Evolutionary conservation across 2,329 filamentous ascomycete species (phyloP).

Genomic region (Phoma sp.): DNA sequence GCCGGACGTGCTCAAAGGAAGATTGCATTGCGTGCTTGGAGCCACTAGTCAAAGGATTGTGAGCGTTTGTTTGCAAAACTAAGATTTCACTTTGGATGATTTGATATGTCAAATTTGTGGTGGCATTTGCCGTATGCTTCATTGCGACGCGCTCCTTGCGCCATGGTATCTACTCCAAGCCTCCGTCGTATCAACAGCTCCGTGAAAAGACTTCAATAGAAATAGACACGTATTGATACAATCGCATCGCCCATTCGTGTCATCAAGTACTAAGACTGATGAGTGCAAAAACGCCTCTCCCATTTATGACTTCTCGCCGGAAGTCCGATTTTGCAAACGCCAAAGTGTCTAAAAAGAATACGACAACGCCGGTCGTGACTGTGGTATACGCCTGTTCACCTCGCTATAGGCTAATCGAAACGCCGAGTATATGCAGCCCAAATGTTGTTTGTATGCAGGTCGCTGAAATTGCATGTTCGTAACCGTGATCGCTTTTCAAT

Average conservation of each 20-base stretch:
- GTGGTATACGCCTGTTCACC: slow-evolving; percentile 42
- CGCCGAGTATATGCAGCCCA: slow-evolving; percentile 44
- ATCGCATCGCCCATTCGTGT: slow-evolving; percentile 20
- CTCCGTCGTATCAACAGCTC: slow-evolving; percentile 10
- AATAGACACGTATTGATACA: slow-evolving; percentile 27
- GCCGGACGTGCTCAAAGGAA: background rate
- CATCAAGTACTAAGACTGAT: slow-evolving; percentile 27
- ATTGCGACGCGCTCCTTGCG: slow-evolving; percentile 23
- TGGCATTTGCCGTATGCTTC: slow-evolving; percentile 19
- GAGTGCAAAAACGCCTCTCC: slow-evolving; percentile 27
- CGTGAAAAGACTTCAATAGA: slow-evolving; percentile 11
- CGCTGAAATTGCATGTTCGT: slow-evolving; percentile 42
- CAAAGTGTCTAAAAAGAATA: slow-evolving; percentile 31
- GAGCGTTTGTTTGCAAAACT: background rate
- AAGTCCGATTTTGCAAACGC: slow-evolving; percentile 32
- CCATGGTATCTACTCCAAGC: slow-evolving; percentile 29
- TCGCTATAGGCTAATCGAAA: slow-evolving; percentile 35
- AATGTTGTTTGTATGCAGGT: slow-evolving; percentile 42
- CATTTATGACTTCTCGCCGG: slow-evolving; percentile 24
- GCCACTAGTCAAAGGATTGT: background rate
- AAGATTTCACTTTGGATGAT: background rate
- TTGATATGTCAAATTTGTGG: background rate
- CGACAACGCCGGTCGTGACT: slow-evolving; percentile 34
- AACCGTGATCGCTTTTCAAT: slow-evolving; percentile 37
- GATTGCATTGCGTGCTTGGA: slow-evolving; percentile 8